A percentile compares a stretch with the other conserved stretches of the same genome.
These are phyloP conservation scores for Aspergillus sclerotiicarbonarius DNA, from an alignment of 495 filamentous ascomycete genomes.

Conservation along the genomic window DNA sequence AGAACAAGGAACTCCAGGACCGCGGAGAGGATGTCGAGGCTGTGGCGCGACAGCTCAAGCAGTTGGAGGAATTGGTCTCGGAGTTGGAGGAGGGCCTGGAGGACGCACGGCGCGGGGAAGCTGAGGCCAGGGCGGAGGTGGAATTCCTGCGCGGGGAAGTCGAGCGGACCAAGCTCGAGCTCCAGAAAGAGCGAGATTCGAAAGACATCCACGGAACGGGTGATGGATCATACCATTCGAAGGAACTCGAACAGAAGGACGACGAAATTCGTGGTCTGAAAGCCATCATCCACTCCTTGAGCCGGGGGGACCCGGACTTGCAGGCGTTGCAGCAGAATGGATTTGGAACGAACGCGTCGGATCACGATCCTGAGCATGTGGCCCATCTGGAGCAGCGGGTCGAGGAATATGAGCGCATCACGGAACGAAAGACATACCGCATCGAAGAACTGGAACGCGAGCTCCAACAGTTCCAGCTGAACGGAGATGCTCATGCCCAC, in stretches of 20 bases:
- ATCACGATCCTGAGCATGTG: conserved; percentile 35
- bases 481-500: conserved; percentile 30
- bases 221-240: conserved; percentile 48
- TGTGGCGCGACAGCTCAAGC: conserved; percentile 86
- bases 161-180: conserved; percentile 85
- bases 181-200: conserved; percentile 84
- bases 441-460: conserved; percentile 92
- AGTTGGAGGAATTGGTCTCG: conserved; percentile 91
- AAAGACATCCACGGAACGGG: conserved; percentile 52
- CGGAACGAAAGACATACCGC: conserved; percentile 68
- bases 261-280: conserved; percentile 96
- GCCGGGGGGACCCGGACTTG: conserved; percentile 58
- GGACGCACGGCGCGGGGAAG: conserved; percentile 93
- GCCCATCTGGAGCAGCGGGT: conserved; percentile 69
- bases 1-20: conserved; percentile 78
- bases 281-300: conserved; percentile 95
- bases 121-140: conserved; percentile 92
- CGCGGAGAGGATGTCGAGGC: conserved; percentile 85
- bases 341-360: conserved; percentile 14
- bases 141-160: conserved; percentile 96
- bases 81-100: conserved; percentile 96
- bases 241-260: conserved; percentile 89
- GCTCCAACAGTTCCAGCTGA: conserved; percentile 60
- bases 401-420: conserved; percentile 64
- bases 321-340: conserved; percentile 30